Conservation (phyloP, 306 rosid species). For the Corylus heterophylla region DNA sequence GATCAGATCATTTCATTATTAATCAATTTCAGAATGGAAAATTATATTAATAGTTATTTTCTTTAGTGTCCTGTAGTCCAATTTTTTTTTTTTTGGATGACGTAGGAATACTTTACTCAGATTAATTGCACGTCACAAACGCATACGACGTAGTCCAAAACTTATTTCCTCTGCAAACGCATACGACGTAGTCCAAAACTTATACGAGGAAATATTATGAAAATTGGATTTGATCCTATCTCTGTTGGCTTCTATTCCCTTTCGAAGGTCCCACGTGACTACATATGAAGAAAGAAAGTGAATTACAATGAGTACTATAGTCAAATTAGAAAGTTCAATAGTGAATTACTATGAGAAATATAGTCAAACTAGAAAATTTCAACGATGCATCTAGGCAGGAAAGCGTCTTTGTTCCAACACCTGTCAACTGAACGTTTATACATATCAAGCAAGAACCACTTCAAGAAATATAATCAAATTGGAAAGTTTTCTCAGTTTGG, state of each 20-base stretch:
- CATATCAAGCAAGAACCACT: neutral
- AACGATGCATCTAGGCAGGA: conserved; percentile 21
- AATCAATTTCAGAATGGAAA: neutral
- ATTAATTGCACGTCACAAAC: too few relatives aligned
- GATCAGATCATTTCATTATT: neutral
- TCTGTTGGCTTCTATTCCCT: conserved; percentile 5
- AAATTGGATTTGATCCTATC: neutral
- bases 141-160: too few relatives aligned
- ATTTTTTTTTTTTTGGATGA: too few relatives aligned
- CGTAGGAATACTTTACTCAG: too few relatives aligned
- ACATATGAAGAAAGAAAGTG: conserved; percentile 14
- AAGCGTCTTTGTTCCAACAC: neutral
- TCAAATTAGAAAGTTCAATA: neutral
- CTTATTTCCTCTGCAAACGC: too few relatives aligned
- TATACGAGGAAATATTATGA: neutral
- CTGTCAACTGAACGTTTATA: neutral
- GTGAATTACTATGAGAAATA: neutral
- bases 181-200: too few relatives aligned
- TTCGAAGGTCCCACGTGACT: conserved; percentile 28
- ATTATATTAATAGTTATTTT: too few relatives aligned
- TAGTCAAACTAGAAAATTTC: neutral
- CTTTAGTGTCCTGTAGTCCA: neutral
- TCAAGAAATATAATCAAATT: neutral
- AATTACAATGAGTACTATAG: neutral
- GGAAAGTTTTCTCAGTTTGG: neutral